phyloP scores from a whole-genome alignment of 1,139 yeast species.

The Suhomyces atakaporum region DNA sequence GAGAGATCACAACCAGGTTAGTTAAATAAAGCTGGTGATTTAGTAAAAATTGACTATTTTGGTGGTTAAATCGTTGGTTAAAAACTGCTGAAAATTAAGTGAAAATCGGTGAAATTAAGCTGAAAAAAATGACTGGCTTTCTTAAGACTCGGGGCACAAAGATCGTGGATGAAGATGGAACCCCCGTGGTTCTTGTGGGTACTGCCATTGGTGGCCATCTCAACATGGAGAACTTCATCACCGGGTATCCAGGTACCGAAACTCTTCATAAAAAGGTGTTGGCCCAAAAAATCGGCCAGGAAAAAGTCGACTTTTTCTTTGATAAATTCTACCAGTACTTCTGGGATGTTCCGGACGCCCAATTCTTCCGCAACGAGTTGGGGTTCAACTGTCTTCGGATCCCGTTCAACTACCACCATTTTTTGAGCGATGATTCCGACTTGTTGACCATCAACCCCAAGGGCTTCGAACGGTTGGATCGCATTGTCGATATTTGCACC shows the following conservation, averaged over 20 bases:
- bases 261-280: constrained; percentile 45
- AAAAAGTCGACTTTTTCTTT: constrained; percentile 45
- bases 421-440: constrained; percentile 42
- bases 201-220: constrained; percentile 49
- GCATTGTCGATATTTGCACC: constrained; percentile 40
- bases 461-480: constrained; percentile 45
- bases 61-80: no score
- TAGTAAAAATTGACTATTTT: no score
- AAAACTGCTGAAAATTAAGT: no score
- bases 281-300: constrained; percentile 36
- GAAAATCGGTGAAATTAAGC: no score
- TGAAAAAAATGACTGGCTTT: constrained; percentile 18
- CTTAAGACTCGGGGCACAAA: constrained; percentile 37
- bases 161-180: constrained; percentile 39
- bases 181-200: constrained; percentile 38
- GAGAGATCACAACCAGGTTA: no score
- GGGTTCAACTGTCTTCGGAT: constrained; percentile 47
- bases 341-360: constrained; percentile 48
- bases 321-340: constrained; percentile 50
- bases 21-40: no score
- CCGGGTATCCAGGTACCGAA: constrained; percentile 52
- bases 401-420: constrained; percentile 51
- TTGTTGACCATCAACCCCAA: constrained; percentile 36
- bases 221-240: constrained; percentile 53
- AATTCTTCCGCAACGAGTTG: constrained; percentile 37